A percentile compares a stretch with the other conserved stretches of the same genome.
Conservation (phyloP, 345 rosid species). For the Raphanus raphanistrum region DNA sequence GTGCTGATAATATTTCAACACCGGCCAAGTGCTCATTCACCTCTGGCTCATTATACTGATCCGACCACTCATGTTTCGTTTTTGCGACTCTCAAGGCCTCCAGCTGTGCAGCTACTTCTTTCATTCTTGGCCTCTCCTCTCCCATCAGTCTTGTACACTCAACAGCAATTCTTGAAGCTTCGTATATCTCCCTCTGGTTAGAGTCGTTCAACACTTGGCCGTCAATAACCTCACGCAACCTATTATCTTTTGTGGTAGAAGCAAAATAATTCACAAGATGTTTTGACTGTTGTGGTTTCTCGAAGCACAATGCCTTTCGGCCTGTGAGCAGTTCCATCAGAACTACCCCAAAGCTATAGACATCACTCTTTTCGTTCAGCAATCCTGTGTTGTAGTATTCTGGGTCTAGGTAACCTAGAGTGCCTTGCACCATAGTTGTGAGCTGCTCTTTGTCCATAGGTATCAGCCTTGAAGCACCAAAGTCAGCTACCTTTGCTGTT, state of each 20-base stretch:
- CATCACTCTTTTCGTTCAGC: conserved; percentile 46
- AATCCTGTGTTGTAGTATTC: conserved; percentile 17
- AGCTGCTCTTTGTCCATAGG: conserved; percentile 30
- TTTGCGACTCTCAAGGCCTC: conserved; percentile 23
- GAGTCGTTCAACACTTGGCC: not conserved
- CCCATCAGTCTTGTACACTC: conserved; percentile 22
- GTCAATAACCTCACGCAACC: too few relatives aligned
- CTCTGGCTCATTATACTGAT: not conserved
- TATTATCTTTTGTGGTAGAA: too few relatives aligned
- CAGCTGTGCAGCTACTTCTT: conserved; percentile 42
- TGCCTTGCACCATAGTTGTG: conserved; percentile 47
- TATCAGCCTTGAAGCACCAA: conserved; percentile 9
- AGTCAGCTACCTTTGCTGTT: conserved; percentile 2
- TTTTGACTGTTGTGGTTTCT: not conserved
- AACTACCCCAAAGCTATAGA: conserved; percentile 50
- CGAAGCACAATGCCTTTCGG: conserved; percentile 31
- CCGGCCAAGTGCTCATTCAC: conserved; percentile 23
- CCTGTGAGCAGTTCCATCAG: conserved; percentile 39
- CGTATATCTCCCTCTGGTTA: conserved; percentile 6
- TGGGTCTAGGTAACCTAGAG: conserved; percentile 18
- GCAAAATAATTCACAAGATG: too few relatives aligned
- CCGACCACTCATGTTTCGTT: conserved; percentile 17
- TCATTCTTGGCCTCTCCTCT: conserved; percentile 36
- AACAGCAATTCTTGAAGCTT: conserved; percentile 27
- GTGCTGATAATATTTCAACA: not conserved